phyloP scores from a whole-genome alignment of 2,329 filamentous ascomycete species.

The Hypoxylon sp. region DNA sequence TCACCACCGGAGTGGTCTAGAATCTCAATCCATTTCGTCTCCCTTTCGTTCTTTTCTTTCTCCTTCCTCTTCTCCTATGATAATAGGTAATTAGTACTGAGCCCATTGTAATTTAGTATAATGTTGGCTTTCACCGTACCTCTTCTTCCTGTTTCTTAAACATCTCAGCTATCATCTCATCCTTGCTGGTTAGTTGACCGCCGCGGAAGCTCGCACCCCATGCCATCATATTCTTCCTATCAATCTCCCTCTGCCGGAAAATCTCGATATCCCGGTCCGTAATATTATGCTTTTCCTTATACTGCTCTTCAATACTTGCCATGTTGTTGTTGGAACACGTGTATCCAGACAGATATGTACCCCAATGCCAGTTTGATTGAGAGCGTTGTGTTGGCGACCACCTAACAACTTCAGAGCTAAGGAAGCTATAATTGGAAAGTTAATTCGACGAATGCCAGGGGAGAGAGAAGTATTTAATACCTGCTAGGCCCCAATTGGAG shows the following conservation, averaged over 20 bases:
- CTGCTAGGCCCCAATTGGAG: constrained; percentile 8
- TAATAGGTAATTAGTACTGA: neutral
- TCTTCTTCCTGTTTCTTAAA: neutral
- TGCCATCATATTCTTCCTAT: neutral
- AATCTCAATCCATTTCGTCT: neutral
- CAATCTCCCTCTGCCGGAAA: neutral
- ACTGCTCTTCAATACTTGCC: neutral
- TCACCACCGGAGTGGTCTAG: neutral
- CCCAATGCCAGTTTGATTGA: neutral
- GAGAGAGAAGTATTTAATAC: constrained; percentile 9
- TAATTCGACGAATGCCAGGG: neutral
- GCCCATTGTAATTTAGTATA: neutral
- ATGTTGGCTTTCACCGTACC: neutral
- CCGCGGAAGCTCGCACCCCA: neutral
- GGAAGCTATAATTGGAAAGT: constrained; percentile 5
- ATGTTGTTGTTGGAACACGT: constrained; percentile 1
- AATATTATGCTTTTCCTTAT: neutral
- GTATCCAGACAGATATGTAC: neutral
- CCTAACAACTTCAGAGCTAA: constrained; percentile 4
- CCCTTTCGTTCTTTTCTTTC: constrained; percentile 1
- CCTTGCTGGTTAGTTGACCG: neutral
- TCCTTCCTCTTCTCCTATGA: constrained; percentile 1
- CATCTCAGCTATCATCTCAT: constrained; percentile 4
- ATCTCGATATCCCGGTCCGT: neutral
- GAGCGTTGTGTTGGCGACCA: constrained; percentile 1